phyloP scores from a whole-genome alignment of 106 monocot genomes.

The Gastrodia elata region DNA sequence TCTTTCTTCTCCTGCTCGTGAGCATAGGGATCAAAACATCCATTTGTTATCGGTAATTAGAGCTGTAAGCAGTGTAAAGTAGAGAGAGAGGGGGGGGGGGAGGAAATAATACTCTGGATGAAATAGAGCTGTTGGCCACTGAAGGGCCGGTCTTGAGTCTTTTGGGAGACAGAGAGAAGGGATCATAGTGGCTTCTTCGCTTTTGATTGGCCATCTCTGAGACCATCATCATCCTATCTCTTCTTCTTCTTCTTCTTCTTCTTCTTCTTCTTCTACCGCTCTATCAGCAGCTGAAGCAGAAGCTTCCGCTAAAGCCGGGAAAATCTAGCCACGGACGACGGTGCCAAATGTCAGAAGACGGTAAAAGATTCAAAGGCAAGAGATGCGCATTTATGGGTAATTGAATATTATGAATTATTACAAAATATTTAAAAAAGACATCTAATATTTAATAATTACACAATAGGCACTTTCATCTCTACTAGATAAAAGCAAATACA shows the following conservation, averaged over 20 bases:
- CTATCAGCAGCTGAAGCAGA: not conserved
- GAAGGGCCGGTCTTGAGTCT: constrained; percentile 16
- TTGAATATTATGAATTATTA: too few relatives aligned
- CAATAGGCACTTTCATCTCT: too few relatives aligned
- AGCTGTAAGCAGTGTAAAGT: not conserved
- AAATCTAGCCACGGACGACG: not conserved
- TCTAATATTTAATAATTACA: too few relatives aligned
- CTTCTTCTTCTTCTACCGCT: constrained; percentile 1
- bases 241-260: constrained; percentile 6
- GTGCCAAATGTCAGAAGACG: not conserved
- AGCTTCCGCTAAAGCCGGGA: not conserved
- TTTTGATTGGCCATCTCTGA: constrained; percentile 22
- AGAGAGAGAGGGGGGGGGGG: constrained; percentile 6
- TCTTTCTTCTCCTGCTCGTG: constrained; percentile 68
- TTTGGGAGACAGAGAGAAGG: constrained; percentile 20
- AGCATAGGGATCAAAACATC: not conserved
- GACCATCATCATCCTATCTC: constrained; percentile 39
- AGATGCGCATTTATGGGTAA: not conserved
- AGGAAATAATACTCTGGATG: not conserved
- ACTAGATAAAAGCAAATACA: too few relatives aligned
- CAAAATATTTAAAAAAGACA: too few relatives aligned
- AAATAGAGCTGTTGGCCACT: not conserved
- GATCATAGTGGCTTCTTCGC: constrained; percentile 17
- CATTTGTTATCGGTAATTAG: not conserved
- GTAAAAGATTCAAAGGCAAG: not conserved